Evolutionary conservation across 352 stramenopile species (phyloP), one percentile per base, ranked within the genome.

Genomic region (Albugo laibachii): DNA sequence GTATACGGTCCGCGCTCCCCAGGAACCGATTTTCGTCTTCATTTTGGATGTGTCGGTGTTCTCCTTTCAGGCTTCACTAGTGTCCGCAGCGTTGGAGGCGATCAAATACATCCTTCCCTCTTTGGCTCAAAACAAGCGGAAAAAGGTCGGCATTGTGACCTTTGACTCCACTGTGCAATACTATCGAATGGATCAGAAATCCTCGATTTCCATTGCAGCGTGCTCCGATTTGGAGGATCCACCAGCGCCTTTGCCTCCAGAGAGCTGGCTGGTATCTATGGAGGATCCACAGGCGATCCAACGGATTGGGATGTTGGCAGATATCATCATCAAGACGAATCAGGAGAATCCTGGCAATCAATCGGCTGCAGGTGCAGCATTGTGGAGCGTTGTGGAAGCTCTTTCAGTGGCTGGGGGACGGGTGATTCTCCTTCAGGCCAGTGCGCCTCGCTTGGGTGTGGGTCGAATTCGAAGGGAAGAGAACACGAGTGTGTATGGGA

Each of bases 111-210:
- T 87, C 24, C 46, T 93, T 8, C 64, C 70, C 12, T 75, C 69
- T 34, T 63, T 86, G 34, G 69, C 69, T 18, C 67, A 83, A 59
- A 86, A 80, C 55, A 83, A 71, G 45, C 66, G 76, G 54, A 85
- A 86, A 57, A 91, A 91, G 49, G 63, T 92, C 41, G 81, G 80
- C n/a, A 86, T 94, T 41, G 60, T 93, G 12, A 88, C 76, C 1
- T 94, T 91, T 40, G 80, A 86, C 57, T 68, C 70, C 13, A 60
- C 65, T 2, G 72, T 92, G 24, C 78, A 91, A 47, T 92, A 88
- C 58, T 89, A 91, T 51, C 74, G 75, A 44, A 83, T 87, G 70
- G 65, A 91, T 54, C 65, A 72, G 41, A 54, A 44, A 31, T 61
- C 57, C 41, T 64, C 60, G 12, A 87, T 91, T 48, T 82, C 75